Conservation (phyloP, 129 eudicot genomes). For the Centaurea solstitialis region DNA sequence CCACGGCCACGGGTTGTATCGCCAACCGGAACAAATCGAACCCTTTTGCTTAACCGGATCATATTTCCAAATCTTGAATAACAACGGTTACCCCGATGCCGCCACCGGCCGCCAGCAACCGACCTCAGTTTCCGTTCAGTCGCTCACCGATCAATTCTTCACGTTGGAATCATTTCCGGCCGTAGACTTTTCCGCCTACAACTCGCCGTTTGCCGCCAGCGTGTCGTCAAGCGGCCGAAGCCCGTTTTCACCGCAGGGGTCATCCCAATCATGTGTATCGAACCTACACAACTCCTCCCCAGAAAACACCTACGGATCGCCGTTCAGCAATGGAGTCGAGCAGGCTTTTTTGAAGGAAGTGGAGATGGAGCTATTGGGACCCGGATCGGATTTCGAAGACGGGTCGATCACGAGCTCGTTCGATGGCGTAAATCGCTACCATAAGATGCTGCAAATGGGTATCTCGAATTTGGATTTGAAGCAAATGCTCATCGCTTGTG, state of each 20-base stretch:
- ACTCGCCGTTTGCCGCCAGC: conserved; percentile 61
- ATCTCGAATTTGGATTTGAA: conserved; percentile 37
- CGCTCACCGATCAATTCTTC: conserved; percentile 55
- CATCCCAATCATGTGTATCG: conserved; percentile 72
- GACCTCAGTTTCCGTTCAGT: conserved; percentile 43
- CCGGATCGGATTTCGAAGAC: conserved; percentile 68
- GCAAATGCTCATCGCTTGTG: conserved; percentile 47
- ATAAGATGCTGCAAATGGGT: conserved; percentile 35
- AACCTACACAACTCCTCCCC: conserved; percentile 70
- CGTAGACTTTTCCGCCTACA: conserved; percentile 30
- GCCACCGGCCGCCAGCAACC: conserved; percentile 35
- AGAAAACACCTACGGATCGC: conserved; percentile 66
- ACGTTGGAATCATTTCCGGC: conserved; percentile 86
- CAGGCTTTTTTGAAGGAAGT: conserved; percentile 47
- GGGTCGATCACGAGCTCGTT: conserved; percentile 49
- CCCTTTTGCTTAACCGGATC: conserved; percentile 46
- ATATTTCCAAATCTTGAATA: conserved; percentile 55
- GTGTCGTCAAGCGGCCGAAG: conserved; percentile 52
- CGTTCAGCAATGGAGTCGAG: conserved; percentile 48
- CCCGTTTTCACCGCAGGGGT: conserved; percentile 71
- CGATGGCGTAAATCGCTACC: conserved; percentile 21
- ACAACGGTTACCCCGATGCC: conserved; percentile 38
- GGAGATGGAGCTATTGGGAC: conserved; percentile 57
- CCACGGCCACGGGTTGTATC: conserved; percentile 47
- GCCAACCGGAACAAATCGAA: conserved; percentile 47